Conservation (phyloP, 2,329 filamentous ascomycete species). For the Ceratocystis colombiana region DNA sequence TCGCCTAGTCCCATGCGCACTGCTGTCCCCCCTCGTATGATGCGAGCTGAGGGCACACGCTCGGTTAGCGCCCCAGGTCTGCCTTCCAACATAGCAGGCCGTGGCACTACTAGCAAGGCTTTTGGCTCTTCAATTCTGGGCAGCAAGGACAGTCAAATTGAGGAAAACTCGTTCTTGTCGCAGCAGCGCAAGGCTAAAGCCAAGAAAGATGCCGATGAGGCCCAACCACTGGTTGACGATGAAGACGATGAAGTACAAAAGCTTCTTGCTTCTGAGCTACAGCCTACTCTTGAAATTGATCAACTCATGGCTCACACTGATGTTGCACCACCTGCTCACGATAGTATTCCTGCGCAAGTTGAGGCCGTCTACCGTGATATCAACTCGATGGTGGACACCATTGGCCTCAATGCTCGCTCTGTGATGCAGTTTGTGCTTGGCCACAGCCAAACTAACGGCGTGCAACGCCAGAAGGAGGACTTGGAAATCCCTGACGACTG, state of each 20-base stretch:
- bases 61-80: conserved; percentile 48
- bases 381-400: conserved; percentile 87
- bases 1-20: conserved; percentile 62
- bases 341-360: conserved; percentile 52
- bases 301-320: conserved; percentile 57
- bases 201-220: conserved; percentile 48
- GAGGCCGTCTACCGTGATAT: conserved; percentile 67
- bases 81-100: conserved; percentile 2
- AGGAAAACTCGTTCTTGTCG: conserved; percentile 41
- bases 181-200: conserved; percentile 45
- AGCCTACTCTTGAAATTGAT: conserved; percentile 53
- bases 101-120: neutral
- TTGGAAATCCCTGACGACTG: conserved; percentile 60
- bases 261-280: conserved; percentile 49
- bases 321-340: conserved; percentile 42
- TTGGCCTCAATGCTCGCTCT: conserved; percentile 70
- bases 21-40: conserved; percentile 43
- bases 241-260: conserved; percentile 59
- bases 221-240: conserved; percentile 51
- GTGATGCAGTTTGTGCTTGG: conserved; percentile 57
- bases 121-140: conserved; percentile 25
- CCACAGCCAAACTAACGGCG: conserved; percentile 46
- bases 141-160: conserved; percentile 32
- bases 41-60: conserved; percentile 41
- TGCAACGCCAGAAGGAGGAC: conserved; percentile 52